phyloP scores from a whole-genome alignment of 768 basidiomycete species.

The Kwoniella heveanensis region DNA sequence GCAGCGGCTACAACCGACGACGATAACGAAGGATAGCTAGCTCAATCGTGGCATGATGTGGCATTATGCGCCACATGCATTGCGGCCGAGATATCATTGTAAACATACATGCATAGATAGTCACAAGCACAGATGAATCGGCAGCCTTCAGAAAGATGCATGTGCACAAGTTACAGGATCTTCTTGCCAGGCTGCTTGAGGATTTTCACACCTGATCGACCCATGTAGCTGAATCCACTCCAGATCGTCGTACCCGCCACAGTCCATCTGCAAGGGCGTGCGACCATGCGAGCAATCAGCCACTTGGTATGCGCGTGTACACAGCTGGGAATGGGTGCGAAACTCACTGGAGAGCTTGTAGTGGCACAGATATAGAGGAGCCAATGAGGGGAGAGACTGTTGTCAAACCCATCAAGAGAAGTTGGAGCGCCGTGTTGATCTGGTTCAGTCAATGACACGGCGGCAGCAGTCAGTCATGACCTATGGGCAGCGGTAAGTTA shows the following conservation, averaged over 20 bases:
- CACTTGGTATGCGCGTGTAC: not conserved
- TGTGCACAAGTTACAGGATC: not conserved
- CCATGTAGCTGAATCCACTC: slow-evolving; percentile 68
- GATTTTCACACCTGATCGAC: slow-evolving; percentile 52
- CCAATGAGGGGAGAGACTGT: slow-evolving; percentile 77
- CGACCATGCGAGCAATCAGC: not conserved
- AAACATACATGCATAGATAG: not conserved
- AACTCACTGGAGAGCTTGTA: slow-evolving; percentile 76
- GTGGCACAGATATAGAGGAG: slow-evolving; percentile 61
- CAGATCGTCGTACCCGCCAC: slow-evolving; percentile 89
- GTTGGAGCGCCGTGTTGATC: slow-evolving; percentile 90
- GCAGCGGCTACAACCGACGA: not conserved
- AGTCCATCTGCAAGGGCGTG: slow-evolving; percentile 63
- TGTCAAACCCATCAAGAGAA: slow-evolving; percentile 84
- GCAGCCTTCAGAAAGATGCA: not conserved
- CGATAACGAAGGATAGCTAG: too few species aligned
- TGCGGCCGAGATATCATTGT: too few species aligned
- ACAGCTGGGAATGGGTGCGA: too few species aligned
- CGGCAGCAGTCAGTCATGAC: too few species aligned
- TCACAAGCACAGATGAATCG: too few species aligned
- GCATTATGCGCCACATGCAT: too few species aligned
- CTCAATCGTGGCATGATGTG: slow-evolving; percentile 6
- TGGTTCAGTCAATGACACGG: too few species aligned
- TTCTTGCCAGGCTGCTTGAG: slow-evolving; percentile 35
- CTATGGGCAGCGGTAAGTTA: too few species aligned